Percentiles rank a stretch among this genome's conserved stretches.
These are phyloP conservation scores for Fusarium musae DNA, from an alignment of 2,329 filamentous ascomycete genomes.

Conservation along the genomic window DNA sequence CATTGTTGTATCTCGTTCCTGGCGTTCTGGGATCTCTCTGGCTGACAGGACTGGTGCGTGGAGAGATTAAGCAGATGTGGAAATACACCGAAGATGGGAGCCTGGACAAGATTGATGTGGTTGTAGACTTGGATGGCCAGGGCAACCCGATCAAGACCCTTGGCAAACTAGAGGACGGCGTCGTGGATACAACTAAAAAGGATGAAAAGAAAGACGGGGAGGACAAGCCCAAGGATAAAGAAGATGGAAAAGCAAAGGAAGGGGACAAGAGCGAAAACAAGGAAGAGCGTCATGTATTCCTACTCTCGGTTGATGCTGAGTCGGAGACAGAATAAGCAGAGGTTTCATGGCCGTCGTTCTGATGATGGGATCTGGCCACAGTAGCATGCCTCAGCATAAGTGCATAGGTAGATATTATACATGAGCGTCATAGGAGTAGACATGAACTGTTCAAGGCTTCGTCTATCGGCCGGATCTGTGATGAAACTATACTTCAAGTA, in stretches of 20 bases:
- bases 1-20: conserved; percentile 91
- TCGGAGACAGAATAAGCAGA: conserved; percentile 20
- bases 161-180: conserved; percentile 51
- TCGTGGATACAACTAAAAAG: conserved; percentile 51
- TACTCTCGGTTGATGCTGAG: conserved; percentile 49
- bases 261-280: conserved; percentile 28
- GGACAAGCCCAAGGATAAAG: conserved; percentile 11
- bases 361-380: background rate
- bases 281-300: conserved; percentile 46
- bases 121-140: conserved; percentile 64
- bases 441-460: background rate
- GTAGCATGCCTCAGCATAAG: background rate
- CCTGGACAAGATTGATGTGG: conserved; percentile 64
- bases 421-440: background rate
- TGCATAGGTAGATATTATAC: background rate
- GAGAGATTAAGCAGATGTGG: conserved; percentile 83
- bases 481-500: too few species aligned
- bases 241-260: conserved; percentile 8
- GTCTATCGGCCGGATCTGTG: background rate
- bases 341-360: background rate
- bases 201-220: conserved; percentile 44
- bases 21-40: conserved; percentile 81
- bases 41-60: conserved; percentile 75
- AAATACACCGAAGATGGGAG: conserved; percentile 79
- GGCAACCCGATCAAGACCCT: conserved; percentile 58